A percentile compares a stretch with the other conserved stretches of the same genome.
Evolutionary conservation across 2,329 filamentous ascomycete species (phyloP).

Genomic region (Huntiella abstrusa): DNA sequence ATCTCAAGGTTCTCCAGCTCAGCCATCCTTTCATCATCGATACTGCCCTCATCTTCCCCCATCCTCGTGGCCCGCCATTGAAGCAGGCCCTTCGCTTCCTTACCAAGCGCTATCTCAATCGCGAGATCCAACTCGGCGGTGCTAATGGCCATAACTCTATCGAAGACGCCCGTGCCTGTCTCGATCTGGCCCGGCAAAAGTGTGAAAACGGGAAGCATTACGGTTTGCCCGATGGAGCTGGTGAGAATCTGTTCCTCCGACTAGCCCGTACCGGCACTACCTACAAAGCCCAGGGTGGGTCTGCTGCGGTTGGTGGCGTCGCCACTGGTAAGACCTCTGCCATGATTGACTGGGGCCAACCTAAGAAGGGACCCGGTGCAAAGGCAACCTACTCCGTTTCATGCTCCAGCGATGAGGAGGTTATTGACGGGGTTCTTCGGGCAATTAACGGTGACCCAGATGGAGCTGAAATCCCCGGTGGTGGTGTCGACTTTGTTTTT

Average conservation of each 20-base stretch:
- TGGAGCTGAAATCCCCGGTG: slow-evolving; percentile 35
- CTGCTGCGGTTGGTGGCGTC: slow-evolving; percentile 34
- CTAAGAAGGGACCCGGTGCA: slow-evolving; percentile 36
- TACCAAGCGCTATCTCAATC: slow-evolving; percentile 63
- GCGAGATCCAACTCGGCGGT: slow-evolving; percentile 73
- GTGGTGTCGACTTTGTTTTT: slow-evolving; percentile 49
- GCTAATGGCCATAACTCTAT: slow-evolving; percentile 68
- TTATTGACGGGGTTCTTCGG: slow-evolving; percentile 33
- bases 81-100: slow-evolving; percentile 91
- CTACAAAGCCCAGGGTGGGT: slow-evolving; percentile 42
- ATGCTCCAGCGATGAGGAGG: slow-evolving; percentile 41
- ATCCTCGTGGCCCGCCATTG: slow-evolving; percentile 71
- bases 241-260: slow-evolving; percentile 79
- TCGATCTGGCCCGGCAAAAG: slow-evolving; percentile 88
- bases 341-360: slow-evolving; percentile 80
- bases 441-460: slow-evolving; percentile 41
- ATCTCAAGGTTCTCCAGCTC: slow-evolving; percentile 66
- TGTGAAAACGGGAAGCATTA: slow-evolving; percentile 81
- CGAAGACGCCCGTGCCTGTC: slow-evolving; percentile 77
- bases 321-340: slow-evolving; percentile 45
- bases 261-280: slow-evolving; percentile 44
- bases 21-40: slow-evolving; percentile 89
- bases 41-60: slow-evolving; percentile 79
- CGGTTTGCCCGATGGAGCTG: slow-evolving; percentile 60
- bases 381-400: slow-evolving; percentile 37